phyloP scores from a whole-genome alignment of 257 asterid species.

The Penstemon davidsonii region DNA sequence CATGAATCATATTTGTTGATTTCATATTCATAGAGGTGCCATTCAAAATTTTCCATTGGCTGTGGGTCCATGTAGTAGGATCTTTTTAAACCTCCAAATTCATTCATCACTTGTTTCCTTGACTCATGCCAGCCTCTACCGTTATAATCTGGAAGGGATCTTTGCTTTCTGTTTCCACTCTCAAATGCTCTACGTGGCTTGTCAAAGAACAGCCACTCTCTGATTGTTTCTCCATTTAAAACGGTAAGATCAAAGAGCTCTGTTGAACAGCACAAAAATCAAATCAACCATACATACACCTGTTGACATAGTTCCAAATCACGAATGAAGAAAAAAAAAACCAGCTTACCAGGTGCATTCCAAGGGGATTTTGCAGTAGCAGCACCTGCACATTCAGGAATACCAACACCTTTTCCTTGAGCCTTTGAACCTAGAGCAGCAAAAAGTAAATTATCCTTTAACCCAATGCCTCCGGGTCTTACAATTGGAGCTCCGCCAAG shows the following conservation, averaged over 20 bases:
- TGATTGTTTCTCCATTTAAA: conserved; percentile 73
- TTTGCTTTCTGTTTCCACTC: conserved; percentile 93
- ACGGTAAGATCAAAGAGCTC: conserved; percentile 81
- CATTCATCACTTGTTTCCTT: conserved; percentile 84
- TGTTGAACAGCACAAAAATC: conserved; percentile 37
- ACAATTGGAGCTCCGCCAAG: conserved; percentile 75
- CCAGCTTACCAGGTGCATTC: conserved; percentile 67
- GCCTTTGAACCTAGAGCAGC: conserved; percentile 88
- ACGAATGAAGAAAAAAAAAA: not conserved
- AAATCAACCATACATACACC: conserved; percentile 10
- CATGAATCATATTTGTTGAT: conserved; percentile 63
- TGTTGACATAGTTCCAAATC: too few relatives aligned
- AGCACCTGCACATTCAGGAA: conserved; percentile 98
- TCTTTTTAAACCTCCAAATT: conserved; percentile 87
- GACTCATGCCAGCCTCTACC: conserved; percentile 99
- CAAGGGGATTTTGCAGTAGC: conserved; percentile 98
- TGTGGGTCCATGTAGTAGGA: conserved; percentile 99
- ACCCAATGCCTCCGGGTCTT: conserved; percentile 89
- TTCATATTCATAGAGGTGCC: conserved; percentile 94
- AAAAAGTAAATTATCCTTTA: conserved; percentile 90
- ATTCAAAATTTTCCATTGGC: conserved; percentile 76
- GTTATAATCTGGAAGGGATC: conserved; percentile 88
- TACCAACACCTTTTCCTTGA: conserved; percentile 78
- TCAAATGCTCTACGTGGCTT: conserved; percentile 98
- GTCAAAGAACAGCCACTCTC: conserved; percentile 98